These are phyloP conservation scores for Dillenia turbinata DNA, from an alignment of 164 flowering plant species.

Conservation along the genomic window DNA sequence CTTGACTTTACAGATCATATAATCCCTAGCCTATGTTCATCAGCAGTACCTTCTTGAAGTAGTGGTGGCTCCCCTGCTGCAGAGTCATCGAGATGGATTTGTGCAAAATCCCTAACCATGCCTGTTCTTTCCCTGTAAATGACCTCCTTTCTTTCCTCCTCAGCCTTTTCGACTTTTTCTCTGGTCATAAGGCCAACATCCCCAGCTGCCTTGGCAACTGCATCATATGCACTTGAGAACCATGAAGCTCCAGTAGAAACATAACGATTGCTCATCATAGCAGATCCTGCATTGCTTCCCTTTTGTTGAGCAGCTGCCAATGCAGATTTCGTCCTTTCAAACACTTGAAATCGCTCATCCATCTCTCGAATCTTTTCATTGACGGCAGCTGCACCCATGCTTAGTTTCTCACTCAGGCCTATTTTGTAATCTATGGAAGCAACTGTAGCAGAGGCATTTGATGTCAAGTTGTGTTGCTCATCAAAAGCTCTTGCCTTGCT, in stretches of 20 bases:
- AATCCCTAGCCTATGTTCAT: constrained; percentile 29
- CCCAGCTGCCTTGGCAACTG: constrained; percentile 68
- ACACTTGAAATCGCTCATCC: constrained; percentile 58
- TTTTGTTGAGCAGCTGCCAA: constrained; percentile 60
- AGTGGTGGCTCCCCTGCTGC: constrained; percentile 22
- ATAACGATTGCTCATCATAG: constrained; percentile 57
- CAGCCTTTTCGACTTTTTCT: constrained; percentile 70
- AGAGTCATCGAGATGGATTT: constrained; percentile 44
- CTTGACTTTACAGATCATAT: constrained; percentile 12
- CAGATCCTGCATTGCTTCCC: constrained; percentile 62
- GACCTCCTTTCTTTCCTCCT: constrained; percentile 56
- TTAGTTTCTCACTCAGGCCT: constrained; percentile 64
- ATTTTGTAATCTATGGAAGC: constrained; percentile 55
- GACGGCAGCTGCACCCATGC: constrained; percentile 51
- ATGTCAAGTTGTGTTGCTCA: constrained; percentile 48
- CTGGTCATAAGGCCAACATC: constrained; percentile 58
- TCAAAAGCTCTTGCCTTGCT: constrained; percentile 68
- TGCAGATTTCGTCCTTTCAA: constrained; percentile 62
- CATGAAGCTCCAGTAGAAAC: constrained; percentile 73
- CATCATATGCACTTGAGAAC: constrained; percentile 50
- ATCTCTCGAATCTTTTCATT: constrained; percentile 65
- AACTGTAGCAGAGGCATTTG: constrained; percentile 68
- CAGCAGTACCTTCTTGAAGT: constrained; percentile 28
- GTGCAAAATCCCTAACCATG: constrained; percentile 33
- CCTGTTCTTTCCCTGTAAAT: constrained; percentile 37